These are phyloP conservation scores for Hypoxylon intermedium DNA, from an alignment of 495 filamentous ascomycete species.

Conservation along the genomic window DNA sequence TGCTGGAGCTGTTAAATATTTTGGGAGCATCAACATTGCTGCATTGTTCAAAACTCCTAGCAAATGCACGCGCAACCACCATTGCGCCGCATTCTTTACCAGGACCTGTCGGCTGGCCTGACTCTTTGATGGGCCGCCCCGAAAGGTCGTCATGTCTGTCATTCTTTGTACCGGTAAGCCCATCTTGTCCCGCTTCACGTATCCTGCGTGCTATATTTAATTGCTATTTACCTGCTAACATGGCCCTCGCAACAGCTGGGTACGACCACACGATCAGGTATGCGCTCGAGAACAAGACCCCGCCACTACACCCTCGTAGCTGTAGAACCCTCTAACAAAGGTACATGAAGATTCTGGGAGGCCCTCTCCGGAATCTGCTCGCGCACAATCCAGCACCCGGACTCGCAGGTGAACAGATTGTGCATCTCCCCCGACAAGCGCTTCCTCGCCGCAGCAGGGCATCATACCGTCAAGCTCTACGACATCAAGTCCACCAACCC, in stretches of 20 bases:
- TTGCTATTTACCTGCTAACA: constrained; percentile 21
- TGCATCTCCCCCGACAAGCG: constrained; percentile 98
- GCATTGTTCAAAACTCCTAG: too few relatives aligned
- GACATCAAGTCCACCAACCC: constrained; percentile 97
- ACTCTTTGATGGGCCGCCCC: constrained; percentile 13
- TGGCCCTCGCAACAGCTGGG: constrained; percentile 66
- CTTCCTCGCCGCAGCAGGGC: constrained; percentile 91
- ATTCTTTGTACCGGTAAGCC: constrained; percentile 83
- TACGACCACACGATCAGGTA: constrained; percentile 99
- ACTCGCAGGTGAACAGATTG: constrained; percentile 97
- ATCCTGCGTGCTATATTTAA: too few relatives aligned
- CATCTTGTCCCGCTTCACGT: background rate
- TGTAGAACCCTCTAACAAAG: background rate
- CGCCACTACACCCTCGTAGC: background rate
- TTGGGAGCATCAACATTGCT: too few relatives aligned
- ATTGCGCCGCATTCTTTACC: background rate
- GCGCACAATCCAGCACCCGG: constrained; percentile 94
- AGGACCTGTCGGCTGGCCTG: constrained; percentile 6
- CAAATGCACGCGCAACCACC: constrained; percentile 7
- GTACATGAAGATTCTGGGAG: constrained; percentile 84
- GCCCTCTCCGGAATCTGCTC: constrained; percentile 97
- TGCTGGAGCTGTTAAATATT: too few relatives aligned
- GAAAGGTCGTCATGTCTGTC: constrained; percentile 70
- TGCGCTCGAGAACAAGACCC: constrained; percentile 32
- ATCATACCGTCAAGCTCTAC: constrained; percentile 94